Conservation (phyloP, 768 basidiomycete species). For the Clitopilus passeckerianus region DNA sequence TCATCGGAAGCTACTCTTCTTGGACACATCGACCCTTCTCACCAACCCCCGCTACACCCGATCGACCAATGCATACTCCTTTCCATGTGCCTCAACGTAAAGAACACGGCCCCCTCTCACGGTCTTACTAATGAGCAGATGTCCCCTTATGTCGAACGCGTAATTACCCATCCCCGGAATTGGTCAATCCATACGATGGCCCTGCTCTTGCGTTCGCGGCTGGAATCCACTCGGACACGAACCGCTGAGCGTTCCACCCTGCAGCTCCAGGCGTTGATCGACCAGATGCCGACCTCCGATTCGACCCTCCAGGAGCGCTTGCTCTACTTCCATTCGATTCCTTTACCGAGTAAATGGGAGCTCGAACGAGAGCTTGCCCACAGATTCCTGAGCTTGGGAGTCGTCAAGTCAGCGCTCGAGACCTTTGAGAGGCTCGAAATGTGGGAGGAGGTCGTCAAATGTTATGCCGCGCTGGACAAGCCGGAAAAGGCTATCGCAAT, state of each 20-base stretch:
- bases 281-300: constrained; percentile 92
- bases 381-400: constrained; percentile 81
- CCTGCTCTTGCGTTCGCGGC: constrained; percentile 85
- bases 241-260: constrained; percentile 91
- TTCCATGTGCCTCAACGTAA: constrained; percentile 84
- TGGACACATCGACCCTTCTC: constrained; percentile 71
- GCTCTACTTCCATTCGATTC: constrained; percentile 73
- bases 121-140: constrained; percentile 92
- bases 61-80: constrained; percentile 93
- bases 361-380: constrained; percentile 87
- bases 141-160: constrained; percentile 85
- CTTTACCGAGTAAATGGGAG: constrained; percentile 89
- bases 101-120: constrained; percentile 84
- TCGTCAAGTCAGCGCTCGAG: constrained; percentile 84
- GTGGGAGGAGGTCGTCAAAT: constrained; percentile 97
- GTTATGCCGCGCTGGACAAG: constrained; percentile 78
- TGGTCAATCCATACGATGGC: constrained; percentile 99
- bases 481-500: constrained; percentile 74
- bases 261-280: constrained; percentile 92
- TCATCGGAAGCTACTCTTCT: constrained; percentile 43
- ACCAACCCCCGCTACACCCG: constrained; percentile 85
- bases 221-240: constrained; percentile 83
- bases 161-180: constrained; percentile 84
- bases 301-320: constrained; percentile 72
- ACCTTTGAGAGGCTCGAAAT: constrained; percentile 94